Conservation (phyloP, 1,284 basidiomycete species). For the Marasmius tenuissimus region DNA sequence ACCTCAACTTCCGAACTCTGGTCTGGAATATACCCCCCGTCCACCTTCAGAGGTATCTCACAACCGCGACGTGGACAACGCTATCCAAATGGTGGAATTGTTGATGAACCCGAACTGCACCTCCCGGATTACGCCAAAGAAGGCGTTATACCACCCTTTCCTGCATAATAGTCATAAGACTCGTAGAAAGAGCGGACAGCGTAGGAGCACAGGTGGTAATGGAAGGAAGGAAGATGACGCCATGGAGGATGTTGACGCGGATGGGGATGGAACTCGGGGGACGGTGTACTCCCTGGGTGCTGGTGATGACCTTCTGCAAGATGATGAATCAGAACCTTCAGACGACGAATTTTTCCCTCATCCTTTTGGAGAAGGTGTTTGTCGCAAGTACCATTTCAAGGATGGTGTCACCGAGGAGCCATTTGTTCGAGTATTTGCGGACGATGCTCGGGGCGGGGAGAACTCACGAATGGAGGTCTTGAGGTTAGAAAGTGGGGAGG, state of each 20-base stretch:
- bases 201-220: not conserved
- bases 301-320: not conserved
- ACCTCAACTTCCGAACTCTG: constrained; percentile 20
- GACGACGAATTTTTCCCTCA: constrained; percentile 72
- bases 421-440: constrained; percentile 41
- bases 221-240: not conserved
- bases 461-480: constrained; percentile 31
- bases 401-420: constrained; percentile 58
- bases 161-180: constrained; percentile 35
- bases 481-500: constrained; percentile 59
- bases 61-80: constrained; percentile 58
- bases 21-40: constrained; percentile 29
- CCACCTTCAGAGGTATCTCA: constrained; percentile 41
- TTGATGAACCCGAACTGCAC: constrained; percentile 77
- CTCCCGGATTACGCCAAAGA: constrained; percentile 72
- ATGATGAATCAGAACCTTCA: constrained; percentile 27
- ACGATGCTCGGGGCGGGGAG: not conserved
- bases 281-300: not conserved
- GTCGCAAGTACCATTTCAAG: constrained; percentile 54
- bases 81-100: constrained; percentile 72
- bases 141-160: constrained; percentile 80
- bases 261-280: constrained; percentile 28
- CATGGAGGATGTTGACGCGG: constrained; percentile 6
- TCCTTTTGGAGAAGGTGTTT: constrained; percentile 63
- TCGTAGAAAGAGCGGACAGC: not conserved